Base-by-base conservation (phyloP, 2,329 filamentous ascomycete genomes). In the Myriosclerotinia scirpicola region DNA sequence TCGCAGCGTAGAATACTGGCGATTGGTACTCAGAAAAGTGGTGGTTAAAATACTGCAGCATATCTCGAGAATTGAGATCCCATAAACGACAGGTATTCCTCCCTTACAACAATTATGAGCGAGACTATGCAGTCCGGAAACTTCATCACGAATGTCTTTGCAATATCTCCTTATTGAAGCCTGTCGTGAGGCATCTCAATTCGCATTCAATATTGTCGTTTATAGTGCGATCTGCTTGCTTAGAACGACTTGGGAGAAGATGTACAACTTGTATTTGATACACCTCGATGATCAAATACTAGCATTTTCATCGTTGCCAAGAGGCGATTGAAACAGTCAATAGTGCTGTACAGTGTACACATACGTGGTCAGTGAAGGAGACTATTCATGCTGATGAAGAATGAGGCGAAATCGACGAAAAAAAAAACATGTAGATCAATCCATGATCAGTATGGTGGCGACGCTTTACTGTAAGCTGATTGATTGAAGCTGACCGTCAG, bases 231-330 rank as follows among this genome's bases (percentile, higher is more conserved):
- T n/a, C 55, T 30, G 44, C 12, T 50, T 38, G 20, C 9, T 12
- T 60, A 17, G 7, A 2, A 26, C 3, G 4, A 11, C 3, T 38
- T 36, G 44, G 44, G 5, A 38, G 56, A 20, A 60, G 30, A 12
- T 50, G n/a, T 38, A 60, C 56, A 20, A 60, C 56, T 60, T 44
- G 44, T 60, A 17, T 60, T 17, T 50, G 56, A 26, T 20, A 36
- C 22, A 38, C 12, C 11, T 48, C 56, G 22, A n/a, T 36, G 6
- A 34, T 48, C 17, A 48, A 48, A 48, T 30, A 22, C 15, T 7
- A 15, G 17, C 38, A 44, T 44, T 30, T 44, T n/a, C 54, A 26
- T 34, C 40, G 22, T 34, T 58, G 54, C 40, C 54, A 44, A 58
- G 40, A 44, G 20, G 9, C 8, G 44, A 44, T 58, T 26, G 44